A percentile compares a stretch with the other conserved stretches of the same genome.
phyloP scores from a whole-genome alignment of 208 protist species.

The Herpetomonas samuelpessoai region DNA sequence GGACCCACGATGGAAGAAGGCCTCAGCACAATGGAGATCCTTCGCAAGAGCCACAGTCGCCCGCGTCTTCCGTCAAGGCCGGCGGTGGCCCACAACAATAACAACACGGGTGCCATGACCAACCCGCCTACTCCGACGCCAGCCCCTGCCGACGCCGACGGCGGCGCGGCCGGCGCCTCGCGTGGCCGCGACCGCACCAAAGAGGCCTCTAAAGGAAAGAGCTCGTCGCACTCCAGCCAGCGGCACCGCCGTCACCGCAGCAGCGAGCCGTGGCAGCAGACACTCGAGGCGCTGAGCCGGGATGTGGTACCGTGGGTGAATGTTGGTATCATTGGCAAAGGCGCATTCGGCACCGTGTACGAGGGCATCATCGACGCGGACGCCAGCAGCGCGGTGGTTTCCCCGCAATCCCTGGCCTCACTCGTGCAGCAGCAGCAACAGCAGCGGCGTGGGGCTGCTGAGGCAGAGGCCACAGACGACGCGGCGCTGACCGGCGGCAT shows the following conservation, averaged over 20 bases:
- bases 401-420: neutral
- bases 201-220: neutral
- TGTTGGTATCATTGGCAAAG: conserved; percentile 31
- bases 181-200: too few species aligned
- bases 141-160: too few species aligned
- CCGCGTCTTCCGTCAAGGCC: neutral
- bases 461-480: neutral
- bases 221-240: conserved; percentile 3
- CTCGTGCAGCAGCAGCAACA: neutral
- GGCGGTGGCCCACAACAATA: neutral
- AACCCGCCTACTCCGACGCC: neutral
- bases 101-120: neutral
- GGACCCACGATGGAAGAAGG: neutral
- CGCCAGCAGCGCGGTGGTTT: neutral
- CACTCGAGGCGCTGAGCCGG: conserved; percentile 24
- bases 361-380: conserved; percentile 37
- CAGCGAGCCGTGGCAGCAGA: conserved; percentile 22
- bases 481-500: neutral
- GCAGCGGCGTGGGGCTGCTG: too few species aligned
- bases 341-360: conserved; percentile 38
- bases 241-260: neutral
- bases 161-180: too few species aligned
- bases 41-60: neutral
- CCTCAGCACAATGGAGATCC: neutral
- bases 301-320: conserved; percentile 25